Percentiles rank a stretch among this genome's conserved stretches.
These are phyloP conservation scores for Hemileccinum impolitum DNA, from an alignment of 768 basidiomycete species.

Conservation along the genomic window DNA sequence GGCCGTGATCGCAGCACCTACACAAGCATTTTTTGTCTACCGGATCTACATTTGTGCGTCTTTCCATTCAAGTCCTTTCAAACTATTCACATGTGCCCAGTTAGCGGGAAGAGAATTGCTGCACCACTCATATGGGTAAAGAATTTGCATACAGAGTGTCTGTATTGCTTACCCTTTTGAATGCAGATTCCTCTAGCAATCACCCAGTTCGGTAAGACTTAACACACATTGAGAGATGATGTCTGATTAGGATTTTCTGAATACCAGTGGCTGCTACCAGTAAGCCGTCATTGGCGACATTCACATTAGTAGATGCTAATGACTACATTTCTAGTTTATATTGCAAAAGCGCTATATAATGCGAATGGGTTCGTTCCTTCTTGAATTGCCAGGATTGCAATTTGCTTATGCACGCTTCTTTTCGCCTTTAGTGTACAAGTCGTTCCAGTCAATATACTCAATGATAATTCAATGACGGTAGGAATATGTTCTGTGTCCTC, in stretches of 20 bases:
- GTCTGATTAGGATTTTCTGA: neutral
- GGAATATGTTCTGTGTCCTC: neutral
- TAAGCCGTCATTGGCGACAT: neutral
- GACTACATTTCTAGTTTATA: neutral
- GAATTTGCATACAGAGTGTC: neutral
- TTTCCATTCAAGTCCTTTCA: neutral
- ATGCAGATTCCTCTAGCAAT: neutral
- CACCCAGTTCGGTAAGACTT: neutral
- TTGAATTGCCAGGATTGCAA: neutral
- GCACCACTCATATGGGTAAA: neutral
- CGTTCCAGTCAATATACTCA: neutral
- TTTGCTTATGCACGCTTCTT: neutral
- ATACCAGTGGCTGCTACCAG: neutral
- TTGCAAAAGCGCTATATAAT: neutral
- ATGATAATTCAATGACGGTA: neutral
- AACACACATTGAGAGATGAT: neutral
- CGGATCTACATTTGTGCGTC: slow-evolving; percentile 2
- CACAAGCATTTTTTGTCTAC: slow-evolving; percentile 3
- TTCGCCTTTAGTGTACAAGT: neutral
- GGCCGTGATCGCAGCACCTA: neutral
- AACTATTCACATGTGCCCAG: neutral
- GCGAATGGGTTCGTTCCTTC: neutral
- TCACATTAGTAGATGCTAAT: neutral
- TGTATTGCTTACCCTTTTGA: too few relatives aligned
- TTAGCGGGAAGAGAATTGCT: neutral